Evolutionary conservation across 163 green algal genomes (phyloP), one percentile per base, ranked within the genome.

Genomic region (Chloromonas sp.): DNA sequence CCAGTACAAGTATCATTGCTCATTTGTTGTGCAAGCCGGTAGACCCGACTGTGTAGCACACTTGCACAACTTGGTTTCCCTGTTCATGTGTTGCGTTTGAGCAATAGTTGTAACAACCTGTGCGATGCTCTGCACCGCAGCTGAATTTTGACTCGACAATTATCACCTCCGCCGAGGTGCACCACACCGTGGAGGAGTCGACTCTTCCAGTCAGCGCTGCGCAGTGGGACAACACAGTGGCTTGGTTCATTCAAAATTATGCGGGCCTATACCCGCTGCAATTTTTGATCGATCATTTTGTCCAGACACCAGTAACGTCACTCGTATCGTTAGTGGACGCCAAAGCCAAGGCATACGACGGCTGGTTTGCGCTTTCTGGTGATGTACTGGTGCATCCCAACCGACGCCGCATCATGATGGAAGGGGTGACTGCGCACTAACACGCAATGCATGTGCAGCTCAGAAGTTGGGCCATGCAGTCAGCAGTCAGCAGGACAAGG

Each of bases 231-330:
- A 13, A 66, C 5, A 84, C 81, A 5, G 58, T 84, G 0, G 62
- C 81, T 2, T 84, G 81, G 81, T 84, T 84, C 81, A 84, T 84
- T 70, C 81, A 84, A 36, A 84, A 79, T 84, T 36, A 84, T 57
- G 81, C 81, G 1, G 81, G 81, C 1, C 62, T 84, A 57, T 84
- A 79, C 66, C 81, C 81, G 0, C 66, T 84, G 3, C 66, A 78
- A 3, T 78, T 60, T 1, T 57, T 84, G 81, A 60, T 84, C 5
- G 58, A 77, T 36, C 14, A 77, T 15, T 84, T 84, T 79, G 81
- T 84, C 3, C 62, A 84, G 8, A 84, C 81, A 8, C 81, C 81
- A 3, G 81, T 84, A 1, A 80, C 81, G 5, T 84, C 81, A 2
- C 70, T 84, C 3, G 61, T 84, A 2, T 5, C 5, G 13, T 14